These are phyloP conservation scores for Gracilaria vermiculophylla DNA, from an alignment of 23 red algal species.

Conservation along the genomic window DNA sequence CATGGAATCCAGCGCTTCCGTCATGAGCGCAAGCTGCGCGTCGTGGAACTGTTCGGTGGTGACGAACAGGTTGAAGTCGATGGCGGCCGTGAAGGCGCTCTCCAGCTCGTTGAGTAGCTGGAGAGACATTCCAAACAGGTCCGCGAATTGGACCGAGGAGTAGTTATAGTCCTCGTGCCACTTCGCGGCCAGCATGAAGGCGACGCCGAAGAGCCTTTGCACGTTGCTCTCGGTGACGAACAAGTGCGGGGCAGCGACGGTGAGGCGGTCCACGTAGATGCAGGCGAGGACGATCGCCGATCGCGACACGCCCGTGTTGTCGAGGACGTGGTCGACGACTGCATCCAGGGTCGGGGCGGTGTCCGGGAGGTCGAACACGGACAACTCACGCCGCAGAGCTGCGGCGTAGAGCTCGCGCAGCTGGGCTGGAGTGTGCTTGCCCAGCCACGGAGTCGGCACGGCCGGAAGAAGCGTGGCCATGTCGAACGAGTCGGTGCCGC, in stretches of 20 bases:
- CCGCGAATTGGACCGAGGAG: conserved; percentile 1
- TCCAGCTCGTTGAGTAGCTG: conserved; percentile 11
- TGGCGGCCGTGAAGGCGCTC: background rate
- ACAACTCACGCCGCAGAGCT: background rate
- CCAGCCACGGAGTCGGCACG: background rate
- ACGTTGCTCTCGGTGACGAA: conserved; percentile 18
- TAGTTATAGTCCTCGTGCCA: conserved; percentile 25
- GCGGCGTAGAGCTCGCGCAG: background rate
- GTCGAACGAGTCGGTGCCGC: background rate
- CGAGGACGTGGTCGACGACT: conserved; percentile 10
- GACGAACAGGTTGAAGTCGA: conserved; percentile 30
- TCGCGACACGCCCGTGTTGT: conserved; percentile 11
- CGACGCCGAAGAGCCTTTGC: conserved; percentile 5
- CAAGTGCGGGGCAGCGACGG: background rate
- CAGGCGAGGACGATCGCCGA: conserved; percentile 5
- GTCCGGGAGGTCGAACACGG: conserved; percentile 1
- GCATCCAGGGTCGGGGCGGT: background rate
- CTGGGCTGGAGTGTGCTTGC: background rate
- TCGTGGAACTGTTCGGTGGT: conserved; percentile 14
- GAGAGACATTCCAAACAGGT: background rate
- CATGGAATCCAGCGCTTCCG: background rate
- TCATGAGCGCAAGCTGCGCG: conserved; percentile 19
- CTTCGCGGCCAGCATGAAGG: conserved; percentile 33
- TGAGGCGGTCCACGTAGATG: conserved; percentile 30
- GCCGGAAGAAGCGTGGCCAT: background rate